phyloP scores from a whole-genome alignment of 2,329 filamentous ascomycete genomes.

The Fusarium coffeatum region DNA sequence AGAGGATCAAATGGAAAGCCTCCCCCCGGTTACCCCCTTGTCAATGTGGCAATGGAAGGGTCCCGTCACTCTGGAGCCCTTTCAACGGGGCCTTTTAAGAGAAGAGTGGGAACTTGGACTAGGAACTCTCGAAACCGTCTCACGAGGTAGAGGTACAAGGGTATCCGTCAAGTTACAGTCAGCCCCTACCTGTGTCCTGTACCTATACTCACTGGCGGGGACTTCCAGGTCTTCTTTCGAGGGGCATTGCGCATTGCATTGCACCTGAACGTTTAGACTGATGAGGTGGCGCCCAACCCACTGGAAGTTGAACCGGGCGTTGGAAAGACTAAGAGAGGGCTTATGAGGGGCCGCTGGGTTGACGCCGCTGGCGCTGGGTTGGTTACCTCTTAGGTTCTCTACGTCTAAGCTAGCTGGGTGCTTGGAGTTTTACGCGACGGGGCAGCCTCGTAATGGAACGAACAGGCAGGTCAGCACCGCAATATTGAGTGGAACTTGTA shows the following conservation, averaged over 20 bases:
- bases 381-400: not conserved
- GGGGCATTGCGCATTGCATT: not conserved
- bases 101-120: conserved; percentile 8
- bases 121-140: conserved; percentile 13
- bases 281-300: conserved; percentile 37
- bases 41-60: conserved; percentile 37
- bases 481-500: conserved; percentile 31
- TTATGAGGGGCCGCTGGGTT: conserved; percentile 30
- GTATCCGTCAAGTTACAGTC: not conserved
- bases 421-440: conserved; percentile 30
- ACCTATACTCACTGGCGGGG: conserved; percentile 18
- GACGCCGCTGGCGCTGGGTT: conserved; percentile 19
- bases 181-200: not conserved
- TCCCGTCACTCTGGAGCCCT: conserved; percentile 33
- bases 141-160: conserved; percentile 33
- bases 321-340: conserved; percentile 1
- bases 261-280: conserved; percentile 18
- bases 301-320: conserved; percentile 29
- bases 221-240: conserved; percentile 9
- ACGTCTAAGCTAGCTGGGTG: not conserved
- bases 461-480: conserved; percentile 24
- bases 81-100: conserved; percentile 25
- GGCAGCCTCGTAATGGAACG: conserved; percentile 38
- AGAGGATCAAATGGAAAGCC: conserved; percentile 18
- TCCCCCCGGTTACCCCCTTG: conserved; percentile 30